Base-by-base conservation (phyloP, 2,329 filamentous ascomycete species). In the Phaeoacremonium minimum region DNA sequence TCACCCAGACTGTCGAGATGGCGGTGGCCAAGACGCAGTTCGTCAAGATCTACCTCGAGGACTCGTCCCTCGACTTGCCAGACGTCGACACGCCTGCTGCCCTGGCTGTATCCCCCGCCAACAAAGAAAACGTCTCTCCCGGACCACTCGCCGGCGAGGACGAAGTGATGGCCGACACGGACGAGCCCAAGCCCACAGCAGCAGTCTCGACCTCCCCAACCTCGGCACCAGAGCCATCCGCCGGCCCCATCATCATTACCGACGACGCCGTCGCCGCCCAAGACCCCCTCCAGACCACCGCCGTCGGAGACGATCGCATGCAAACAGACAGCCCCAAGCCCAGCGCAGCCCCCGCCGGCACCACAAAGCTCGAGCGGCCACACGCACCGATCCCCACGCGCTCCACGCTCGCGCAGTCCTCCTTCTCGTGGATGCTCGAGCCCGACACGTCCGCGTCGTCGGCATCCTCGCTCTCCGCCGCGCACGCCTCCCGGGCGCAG, bases 341-440 rank as follows among this genome's bases (percentile, higher is more conserved):
- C 2, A 18, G 41, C 2, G 31, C 42, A n/a, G 22, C 34, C 22
- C 31, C 30, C 20, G 36, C 36, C 30, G 38, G 41, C 17, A 16
- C 36, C 31, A n/a, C n/a, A n/a, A n/a, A n/a, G n/a, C n/a, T n/a
- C n/a, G 59, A 43, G 46, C 58, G 9, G 55, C 60, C 11, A 45
- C n/a, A n/a, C n/a, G 61, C 56, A 30, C 61, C 74, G 3, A 71
- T 79, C 13, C 77, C 76, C 1, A 77, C 77, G 15, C 72, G 82
- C 15, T 84, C 83, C 4, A 77, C 73, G 1, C 68, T 88, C 20
- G 82, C 83, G 2, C 83, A 86, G 46, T 87, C 85, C 7, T 84
- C 81, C 4, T 89, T 87, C 56, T 81, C 84, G 2, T 88, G 83
- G 82, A 89, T 89, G 83, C 67, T 89, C 3, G 80, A 81, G 46